These are phyloP conservation scores for Exophiala xenobiotica DNA, from an alignment of 2,329 filamentous ascomycete genomes.

Conservation along the genomic window DNA sequence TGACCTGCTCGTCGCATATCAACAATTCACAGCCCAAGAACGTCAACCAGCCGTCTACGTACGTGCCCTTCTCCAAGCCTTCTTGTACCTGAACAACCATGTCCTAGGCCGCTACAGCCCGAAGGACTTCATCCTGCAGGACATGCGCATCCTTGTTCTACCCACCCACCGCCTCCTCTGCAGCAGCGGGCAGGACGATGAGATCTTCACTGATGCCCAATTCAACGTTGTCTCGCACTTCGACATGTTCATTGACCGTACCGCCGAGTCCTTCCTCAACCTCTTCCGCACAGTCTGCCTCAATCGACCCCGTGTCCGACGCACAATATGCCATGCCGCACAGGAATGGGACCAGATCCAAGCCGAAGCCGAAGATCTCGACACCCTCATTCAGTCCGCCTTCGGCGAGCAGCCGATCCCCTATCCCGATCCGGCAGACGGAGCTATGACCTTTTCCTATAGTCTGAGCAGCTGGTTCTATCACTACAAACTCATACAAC, in stretches of 20 bases:
- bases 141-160: constrained; percentile 74
- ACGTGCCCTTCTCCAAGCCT: constrained; percentile 72
- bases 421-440: constrained; percentile 43
- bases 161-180: constrained; percentile 71
- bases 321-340: constrained; percentile 82
- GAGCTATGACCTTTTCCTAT: constrained; percentile 62
- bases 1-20: constrained; percentile 61
- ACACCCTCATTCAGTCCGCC: constrained; percentile 63
- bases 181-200: constrained; percentile 69
- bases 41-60: constrained; percentile 83
- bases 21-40: constrained; percentile 71
- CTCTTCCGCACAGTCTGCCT: constrained; percentile 82
- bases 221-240: constrained; percentile 72
- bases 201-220: constrained; percentile 70
- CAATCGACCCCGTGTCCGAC: constrained; percentile 84
- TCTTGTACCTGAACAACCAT: constrained; percentile 71
- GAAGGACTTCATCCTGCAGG: constrained; percentile 74
- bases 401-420: constrained; percentile 61
- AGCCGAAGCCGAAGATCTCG: constrained; percentile 71
- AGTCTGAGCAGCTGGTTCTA: constrained; percentile 87
- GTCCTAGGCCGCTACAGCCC: constrained; percentile 68
- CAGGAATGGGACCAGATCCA: constrained; percentile 82
- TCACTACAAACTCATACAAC: constrained; percentile 82
- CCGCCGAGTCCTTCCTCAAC: constrained; percentile 72
- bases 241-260: constrained; percentile 62